Percentiles rank a stretch among this genome's conserved stretches.
Evolutionary conservation across 768 basidiomycete species (phyloP).

Genomic region (Candolleomyces aberdarensis): DNA sequence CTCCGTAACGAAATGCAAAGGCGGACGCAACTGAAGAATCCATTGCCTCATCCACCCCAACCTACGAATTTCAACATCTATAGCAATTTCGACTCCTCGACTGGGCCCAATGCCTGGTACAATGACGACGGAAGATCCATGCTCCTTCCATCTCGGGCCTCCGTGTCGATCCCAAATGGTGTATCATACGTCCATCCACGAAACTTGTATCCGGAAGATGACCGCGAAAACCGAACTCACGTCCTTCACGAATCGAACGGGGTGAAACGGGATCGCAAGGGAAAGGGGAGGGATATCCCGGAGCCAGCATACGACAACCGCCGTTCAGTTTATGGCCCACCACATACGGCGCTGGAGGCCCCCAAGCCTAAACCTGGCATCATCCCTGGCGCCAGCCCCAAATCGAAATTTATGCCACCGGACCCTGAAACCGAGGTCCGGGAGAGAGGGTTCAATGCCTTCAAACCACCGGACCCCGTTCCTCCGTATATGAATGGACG

Average conservation of each 20-base stretch:
- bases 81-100: slow-evolving; percentile 28
- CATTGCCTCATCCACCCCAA: slow-evolving; percentile 55
- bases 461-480: not conserved
- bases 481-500: not conserved
- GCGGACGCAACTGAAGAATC: slow-evolving; percentile 20
- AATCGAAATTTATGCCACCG: slow-evolving; percentile 26
- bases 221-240: slow-evolving; percentile 4
- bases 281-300: slow-evolving; percentile 3
- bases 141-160: not conserved
- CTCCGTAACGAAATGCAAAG: slow-evolving; percentile 26
- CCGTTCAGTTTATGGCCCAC: not conserved
- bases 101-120: not conserved
- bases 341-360: not conserved
- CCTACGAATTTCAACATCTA: slow-evolving; percentile 46
- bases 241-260: slow-evolving; percentile 4
- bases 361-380: slow-evolving; percentile 21
- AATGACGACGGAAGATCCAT: slow-evolving; percentile 4
- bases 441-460: slow-evolving; percentile 6
- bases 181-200: not conserved
- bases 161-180: not conserved
- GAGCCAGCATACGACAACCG: not conserved
- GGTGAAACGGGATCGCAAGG: slow-evolving; percentile 5
- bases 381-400: slow-evolving; percentile 28
- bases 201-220: slow-evolving; percentile 1
- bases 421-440: slow-evolving; percentile 6